Evolutionary conservation across 768 basidiomycete species (phyloP).

Genomic region (Panaeolus papilionaceus): DNA sequence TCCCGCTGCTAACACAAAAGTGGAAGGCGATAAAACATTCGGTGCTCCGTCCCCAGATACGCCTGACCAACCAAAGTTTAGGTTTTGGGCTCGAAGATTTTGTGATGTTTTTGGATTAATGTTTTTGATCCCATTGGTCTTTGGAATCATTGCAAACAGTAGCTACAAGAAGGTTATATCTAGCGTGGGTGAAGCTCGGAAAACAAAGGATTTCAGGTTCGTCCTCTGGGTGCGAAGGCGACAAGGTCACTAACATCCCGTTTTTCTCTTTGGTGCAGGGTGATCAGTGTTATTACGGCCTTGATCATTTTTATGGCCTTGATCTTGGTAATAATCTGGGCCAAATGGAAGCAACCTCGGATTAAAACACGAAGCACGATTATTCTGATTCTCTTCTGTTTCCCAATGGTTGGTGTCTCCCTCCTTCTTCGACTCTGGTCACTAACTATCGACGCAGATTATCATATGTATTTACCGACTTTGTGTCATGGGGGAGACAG

Average conservation of each 20-base stretch:
- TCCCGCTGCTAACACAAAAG: constrained; percentile 32
- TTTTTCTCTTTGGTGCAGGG: constrained; percentile 24
- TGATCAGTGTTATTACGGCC: constrained; percentile 30
- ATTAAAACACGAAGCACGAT: constrained; percentile 31
- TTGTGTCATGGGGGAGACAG: constrained; percentile 41
- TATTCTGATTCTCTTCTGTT: constrained; percentile 29
- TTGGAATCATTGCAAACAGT: constrained; percentile 37
- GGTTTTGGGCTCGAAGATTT: constrained; percentile 38
- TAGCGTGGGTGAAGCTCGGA: constrained; percentile 28
- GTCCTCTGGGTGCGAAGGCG: background rate
- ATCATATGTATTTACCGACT: constrained; percentile 47
- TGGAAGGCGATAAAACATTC: constrained; percentile 23
- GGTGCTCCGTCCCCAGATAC: constrained; percentile 32
- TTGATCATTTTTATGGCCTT: constrained; percentile 28
- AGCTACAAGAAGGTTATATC: constrained; percentile 28
- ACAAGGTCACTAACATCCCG: background rate
- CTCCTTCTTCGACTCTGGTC: background rate
- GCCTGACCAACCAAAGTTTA: constrained; percentile 36
- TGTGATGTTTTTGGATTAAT: constrained; percentile 29
- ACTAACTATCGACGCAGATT: constrained; percentile 26
- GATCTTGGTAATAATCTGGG: constrained; percentile 29
- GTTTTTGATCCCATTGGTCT: constrained; percentile 38
- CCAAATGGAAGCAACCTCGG: constrained; percentile 32
- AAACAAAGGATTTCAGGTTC: constrained; percentile 30
- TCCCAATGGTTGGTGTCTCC: constrained; percentile 37